phyloP scores from a whole-genome alignment of 208 protist species.

The Leishmania arabica region DNA sequence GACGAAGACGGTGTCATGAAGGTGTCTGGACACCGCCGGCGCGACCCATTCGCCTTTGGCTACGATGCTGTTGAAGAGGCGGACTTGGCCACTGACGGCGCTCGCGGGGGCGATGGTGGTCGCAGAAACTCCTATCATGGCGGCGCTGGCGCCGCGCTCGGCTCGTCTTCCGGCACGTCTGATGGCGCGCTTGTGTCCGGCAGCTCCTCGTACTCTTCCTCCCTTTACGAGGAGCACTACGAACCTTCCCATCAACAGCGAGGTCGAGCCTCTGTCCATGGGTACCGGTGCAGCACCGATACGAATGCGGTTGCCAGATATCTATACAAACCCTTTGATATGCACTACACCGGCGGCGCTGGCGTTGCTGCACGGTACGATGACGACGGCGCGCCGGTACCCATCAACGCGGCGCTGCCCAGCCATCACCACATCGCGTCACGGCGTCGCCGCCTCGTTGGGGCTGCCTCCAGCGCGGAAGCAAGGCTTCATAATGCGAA shows the following conservation, averaged over 20 bases:
- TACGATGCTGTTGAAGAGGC: conserved; percentile 26
- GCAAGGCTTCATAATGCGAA: background rate
- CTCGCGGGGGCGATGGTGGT: background rate
- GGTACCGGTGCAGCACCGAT: background rate
- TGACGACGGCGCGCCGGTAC: background rate
- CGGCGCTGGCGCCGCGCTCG: background rate
- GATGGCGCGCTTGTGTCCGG: conserved; percentile 4
- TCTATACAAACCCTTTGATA: background rate
- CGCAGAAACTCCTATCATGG: background rate
- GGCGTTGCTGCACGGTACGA: background rate
- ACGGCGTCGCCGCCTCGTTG: conserved; percentile 12
- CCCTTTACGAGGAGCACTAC: background rate
- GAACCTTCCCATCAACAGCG: background rate
- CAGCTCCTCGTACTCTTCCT: conserved; percentile 5
- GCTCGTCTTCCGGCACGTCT: conserved; percentile 4
- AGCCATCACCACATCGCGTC: conserved; percentile 3
- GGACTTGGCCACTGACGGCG: background rate
- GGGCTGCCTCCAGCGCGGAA: background rate
- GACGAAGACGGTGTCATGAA: conserved; percentile 35
- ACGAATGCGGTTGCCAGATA: background rate
- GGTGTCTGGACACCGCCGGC: conserved; percentile 15
- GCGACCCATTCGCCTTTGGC: conserved; percentile 29
- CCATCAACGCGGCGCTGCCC: conserved; percentile 2
- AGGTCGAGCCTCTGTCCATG: background rate
- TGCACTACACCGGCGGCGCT: background rate